Evolutionary conservation across 805 yeast genomes (phyloP).

Genomic region (Wickerhamiella allomyrinae): DNA sequence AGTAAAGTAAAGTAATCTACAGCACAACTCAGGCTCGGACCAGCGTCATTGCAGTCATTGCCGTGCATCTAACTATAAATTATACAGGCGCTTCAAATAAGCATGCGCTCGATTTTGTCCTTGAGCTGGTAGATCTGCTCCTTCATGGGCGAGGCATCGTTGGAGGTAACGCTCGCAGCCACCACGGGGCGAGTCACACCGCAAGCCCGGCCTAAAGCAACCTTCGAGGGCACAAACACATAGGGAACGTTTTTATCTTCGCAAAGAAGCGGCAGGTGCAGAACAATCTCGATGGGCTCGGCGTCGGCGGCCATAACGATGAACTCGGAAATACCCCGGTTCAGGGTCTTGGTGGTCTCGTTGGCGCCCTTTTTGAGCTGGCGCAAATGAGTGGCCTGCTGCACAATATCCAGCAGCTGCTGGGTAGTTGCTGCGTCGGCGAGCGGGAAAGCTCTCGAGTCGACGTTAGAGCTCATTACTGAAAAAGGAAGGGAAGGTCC

Average conservation of each 20-base stretch:
- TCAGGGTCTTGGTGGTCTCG: constrained; percentile 97
- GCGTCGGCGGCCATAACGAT: constrained; percentile 99
- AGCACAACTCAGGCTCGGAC: constrained; percentile 9
- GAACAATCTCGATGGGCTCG: constrained; percentile 95
- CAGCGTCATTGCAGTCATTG: constrained; percentile 14
- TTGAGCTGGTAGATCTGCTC: constrained; percentile 93
- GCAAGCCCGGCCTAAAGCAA: constrained; percentile 99
- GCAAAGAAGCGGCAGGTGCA: constrained; percentile 93
- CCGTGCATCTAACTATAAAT: constrained; percentile 1
- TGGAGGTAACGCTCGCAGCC: constrained; percentile 95
- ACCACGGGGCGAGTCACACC: constrained; percentile 99
- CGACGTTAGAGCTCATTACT: constrained; percentile 28
- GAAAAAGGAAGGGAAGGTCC: not conserved
- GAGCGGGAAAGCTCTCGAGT: constrained; percentile 97
- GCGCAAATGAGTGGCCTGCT: constrained; percentile 94
- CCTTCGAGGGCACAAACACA: constrained; percentile 96
- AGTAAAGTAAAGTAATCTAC: not conserved
- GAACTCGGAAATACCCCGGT: constrained; percentile 99
- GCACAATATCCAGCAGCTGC: constrained; percentile 94
- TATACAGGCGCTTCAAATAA: constrained; percentile 40
- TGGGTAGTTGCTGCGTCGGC: constrained; percentile 93
- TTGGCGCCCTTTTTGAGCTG: constrained; percentile 99
- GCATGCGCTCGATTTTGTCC: constrained; percentile 97
- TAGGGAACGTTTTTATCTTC: constrained; percentile 99
- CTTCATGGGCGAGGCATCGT: constrained; percentile 95